phyloP scores from a whole-genome alignment of 2,329 filamentous ascomycete genomes.

The Lachnellula willkommii region DNA sequence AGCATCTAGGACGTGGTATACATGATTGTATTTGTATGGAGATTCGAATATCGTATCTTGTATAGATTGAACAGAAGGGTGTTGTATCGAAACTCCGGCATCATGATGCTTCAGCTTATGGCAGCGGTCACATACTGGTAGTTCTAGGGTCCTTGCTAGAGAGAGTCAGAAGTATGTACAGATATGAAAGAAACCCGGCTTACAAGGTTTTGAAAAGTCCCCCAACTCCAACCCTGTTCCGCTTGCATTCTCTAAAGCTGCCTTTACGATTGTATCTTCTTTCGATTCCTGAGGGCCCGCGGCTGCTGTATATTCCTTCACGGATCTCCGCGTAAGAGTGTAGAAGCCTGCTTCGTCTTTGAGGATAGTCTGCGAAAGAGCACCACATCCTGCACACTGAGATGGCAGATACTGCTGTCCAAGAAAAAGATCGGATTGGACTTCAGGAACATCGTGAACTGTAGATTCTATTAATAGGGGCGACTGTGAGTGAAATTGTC shows the following conservation, averaged over 20 bases:
- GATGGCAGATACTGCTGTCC: constrained; percentile 39
- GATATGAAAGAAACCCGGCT: background rate
- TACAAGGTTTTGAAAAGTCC: constrained; percentile 13
- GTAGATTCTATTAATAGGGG: constrained; percentile 9
- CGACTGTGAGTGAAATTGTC: constrained; percentile 4
- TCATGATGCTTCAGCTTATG: constrained; percentile 76
- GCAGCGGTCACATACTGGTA: constrained; percentile 78
- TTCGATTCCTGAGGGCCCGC: constrained; percentile 1
- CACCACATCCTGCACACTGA: constrained; percentile 61
- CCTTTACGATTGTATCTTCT: constrained; percentile 45
- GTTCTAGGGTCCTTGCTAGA: constrained; percentile 15
- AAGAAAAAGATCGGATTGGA: background rate
- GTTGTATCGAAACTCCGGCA: constrained; percentile 64
- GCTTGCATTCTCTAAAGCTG: constrained; percentile 23
- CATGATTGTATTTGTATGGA: constrained; percentile 83
- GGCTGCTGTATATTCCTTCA: constrained; percentile 43
- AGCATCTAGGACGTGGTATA: constrained; percentile 92
- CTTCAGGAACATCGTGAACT: background rate
- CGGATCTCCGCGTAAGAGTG: constrained; percentile 45
- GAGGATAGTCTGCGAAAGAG: constrained; percentile 52
- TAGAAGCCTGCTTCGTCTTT: constrained; percentile 53
- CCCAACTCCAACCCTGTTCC: constrained; percentile 11
- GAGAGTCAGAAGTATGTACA: constrained; percentile 6
- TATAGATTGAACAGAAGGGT: constrained; percentile 76
- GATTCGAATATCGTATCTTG: constrained; percentile 82